Conservation (phyloP, 768 basidiomycete species). For the Leccinum variicolor region DNA sequence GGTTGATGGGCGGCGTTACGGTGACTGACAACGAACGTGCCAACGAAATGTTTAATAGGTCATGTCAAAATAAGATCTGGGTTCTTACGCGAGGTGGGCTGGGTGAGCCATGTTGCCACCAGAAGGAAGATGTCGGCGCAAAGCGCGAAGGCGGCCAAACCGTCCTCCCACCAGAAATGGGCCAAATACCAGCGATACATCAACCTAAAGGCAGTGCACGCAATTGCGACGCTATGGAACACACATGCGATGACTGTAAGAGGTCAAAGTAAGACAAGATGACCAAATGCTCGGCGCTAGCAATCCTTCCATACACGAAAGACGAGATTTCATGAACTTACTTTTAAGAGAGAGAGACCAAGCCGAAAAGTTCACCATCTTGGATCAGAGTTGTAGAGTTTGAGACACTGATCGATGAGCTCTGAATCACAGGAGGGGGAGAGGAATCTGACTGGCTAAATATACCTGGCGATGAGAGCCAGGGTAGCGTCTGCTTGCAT, state of each 20-base stretch:
- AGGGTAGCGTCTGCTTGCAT: background rate
- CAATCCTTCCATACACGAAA: background rate
- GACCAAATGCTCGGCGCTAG: background rate
- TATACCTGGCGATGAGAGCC: background rate
- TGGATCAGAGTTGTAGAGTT: background rate
- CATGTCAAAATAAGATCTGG: too few relatives aligned
- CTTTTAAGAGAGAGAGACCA: conserved; percentile 17
- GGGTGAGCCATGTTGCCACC: conserved; percentile 3
- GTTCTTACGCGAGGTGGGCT: conserved; percentile 1
- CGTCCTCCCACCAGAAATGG: conserved; percentile 31
- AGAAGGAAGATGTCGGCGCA: conserved; percentile 15
- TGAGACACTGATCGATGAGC: background rate
- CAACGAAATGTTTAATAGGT: too few relatives aligned
- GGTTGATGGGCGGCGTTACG: background rate
- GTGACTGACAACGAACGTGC: background rate
- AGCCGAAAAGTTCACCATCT: background rate
- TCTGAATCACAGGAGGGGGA: background rate
- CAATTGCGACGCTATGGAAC: conserved; percentile 22
- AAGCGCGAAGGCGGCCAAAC: conserved; percentile 23
- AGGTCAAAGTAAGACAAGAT: background rate
- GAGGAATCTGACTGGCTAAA: background rate
- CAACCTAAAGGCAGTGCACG: conserved; percentile 24
- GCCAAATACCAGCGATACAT: conserved; percentile 16
- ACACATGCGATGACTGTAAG: conserved; percentile 13
- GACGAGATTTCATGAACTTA: background rate